These are phyloP conservation scores for Pugionium cornutum DNA, from an alignment of 345 rosid species.

Conservation along the genomic window DNA sequence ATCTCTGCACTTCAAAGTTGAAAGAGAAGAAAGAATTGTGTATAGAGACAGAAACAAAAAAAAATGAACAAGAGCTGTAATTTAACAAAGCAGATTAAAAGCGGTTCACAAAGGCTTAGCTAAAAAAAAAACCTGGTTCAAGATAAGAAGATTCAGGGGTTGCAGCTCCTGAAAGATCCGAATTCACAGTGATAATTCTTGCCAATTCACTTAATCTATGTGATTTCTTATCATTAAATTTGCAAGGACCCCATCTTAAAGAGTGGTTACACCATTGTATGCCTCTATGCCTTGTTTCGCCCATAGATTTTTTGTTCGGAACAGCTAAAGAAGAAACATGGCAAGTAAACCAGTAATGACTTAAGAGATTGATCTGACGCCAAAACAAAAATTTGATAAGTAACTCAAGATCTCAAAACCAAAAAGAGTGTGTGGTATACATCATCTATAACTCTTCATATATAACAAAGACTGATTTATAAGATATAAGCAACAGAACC, in stretches of 20 bases:
- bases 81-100: constrained; percentile 10
- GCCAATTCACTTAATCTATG: not conserved
- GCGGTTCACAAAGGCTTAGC: constrained; percentile 18
- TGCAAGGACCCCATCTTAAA: constrained; percentile 36
- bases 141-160: constrained; percentile 49
- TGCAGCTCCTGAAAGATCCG: constrained; percentile 67
- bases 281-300: constrained; percentile 38
- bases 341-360: not conserved
- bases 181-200: constrained; percentile 48
- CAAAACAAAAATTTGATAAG: not conserved
- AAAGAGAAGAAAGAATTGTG: constrained; percentile 22
- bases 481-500: not conserved
- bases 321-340: constrained; percentile 40
- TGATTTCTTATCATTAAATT: constrained; percentile 36
- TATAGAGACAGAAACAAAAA: constrained; percentile 4
- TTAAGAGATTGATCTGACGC: constrained; percentile 1
- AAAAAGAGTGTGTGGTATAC: not conserved
- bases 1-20: constrained; percentile 55
- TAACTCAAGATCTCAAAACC: not conserved
- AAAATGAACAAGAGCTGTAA: not conserved
- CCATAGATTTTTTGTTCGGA: constrained; percentile 33
- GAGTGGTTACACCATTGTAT: constrained; percentile 33
- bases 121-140: constrained; percentile 54
- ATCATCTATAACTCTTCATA: no score
- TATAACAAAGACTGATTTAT: no score